Conservation (phyloP, 169 alveolate genomes). For the Eimeria acervulina region DNA sequence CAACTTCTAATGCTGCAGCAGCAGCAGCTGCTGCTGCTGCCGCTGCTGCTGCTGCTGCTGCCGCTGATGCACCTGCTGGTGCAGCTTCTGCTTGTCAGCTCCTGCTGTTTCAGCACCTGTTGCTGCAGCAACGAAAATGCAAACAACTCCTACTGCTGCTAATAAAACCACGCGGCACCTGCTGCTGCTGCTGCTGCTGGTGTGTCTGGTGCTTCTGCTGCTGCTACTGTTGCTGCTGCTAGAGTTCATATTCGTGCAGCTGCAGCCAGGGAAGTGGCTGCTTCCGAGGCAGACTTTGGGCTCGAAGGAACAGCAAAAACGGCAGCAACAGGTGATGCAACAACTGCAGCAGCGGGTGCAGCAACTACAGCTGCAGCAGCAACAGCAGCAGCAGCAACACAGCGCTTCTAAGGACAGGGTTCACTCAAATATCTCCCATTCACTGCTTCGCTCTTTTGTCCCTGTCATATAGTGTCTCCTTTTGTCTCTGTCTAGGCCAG, state of each 20-base stretch:
- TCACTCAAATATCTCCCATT: neutral
- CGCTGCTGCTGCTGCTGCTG: neutral
- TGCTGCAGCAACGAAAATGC: neutral
- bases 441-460: neutral
- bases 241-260: too few relatives aligned
- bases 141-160: neutral
- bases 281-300: too few relatives aligned
- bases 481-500: too few relatives aligned
- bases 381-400: too few relatives aligned
- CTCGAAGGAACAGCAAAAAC: too few relatives aligned
- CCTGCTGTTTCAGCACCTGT: neutral
- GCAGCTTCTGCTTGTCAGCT: too few relatives aligned
- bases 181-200: neutral
- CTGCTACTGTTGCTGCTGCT: too few relatives aligned
- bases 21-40: conserved; percentile 19
- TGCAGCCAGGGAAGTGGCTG: too few relatives aligned
- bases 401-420: too few relatives aligned
- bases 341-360: too few relatives aligned
- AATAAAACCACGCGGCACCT: neutral
- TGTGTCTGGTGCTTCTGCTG: neutral
- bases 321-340: too few relatives aligned
- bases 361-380: too few relatives aligned
- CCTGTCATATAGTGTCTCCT: neutral
- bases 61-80: neutral
- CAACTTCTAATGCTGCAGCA: conserved; percentile 11